Evolutionary conservation across 192 early-diverging fungal genomes (phyloP).

Genomic region (Lobosporangium transversale): DNA sequence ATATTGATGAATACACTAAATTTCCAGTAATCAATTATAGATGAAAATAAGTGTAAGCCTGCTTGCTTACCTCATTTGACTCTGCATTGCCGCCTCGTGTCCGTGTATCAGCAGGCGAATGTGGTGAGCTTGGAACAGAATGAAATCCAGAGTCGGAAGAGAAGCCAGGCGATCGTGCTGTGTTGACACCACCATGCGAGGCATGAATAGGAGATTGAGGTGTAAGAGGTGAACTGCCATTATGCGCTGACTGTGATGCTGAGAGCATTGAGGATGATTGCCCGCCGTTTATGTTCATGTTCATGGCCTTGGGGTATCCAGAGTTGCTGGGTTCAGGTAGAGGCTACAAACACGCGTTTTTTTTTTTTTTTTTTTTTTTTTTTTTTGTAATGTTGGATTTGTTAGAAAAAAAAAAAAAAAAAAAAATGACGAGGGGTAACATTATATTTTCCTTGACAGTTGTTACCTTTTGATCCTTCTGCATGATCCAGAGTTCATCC

Average conservation of each 20-base stretch:
- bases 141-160: slow-evolving; percentile 49
- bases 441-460: neutral
- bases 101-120: slow-evolving; percentile 42
- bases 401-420: neutral
- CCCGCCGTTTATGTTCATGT: slow-evolving; percentile 21
- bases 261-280: slow-evolving; percentile 21
- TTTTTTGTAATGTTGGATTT: too few relatives aligned
- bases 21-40: neutral
- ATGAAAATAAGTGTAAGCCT: neutral
- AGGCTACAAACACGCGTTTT: slow-evolving; percentile 10
- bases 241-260: slow-evolving; percentile 21
- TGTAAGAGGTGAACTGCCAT: neutral
- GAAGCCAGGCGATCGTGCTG: slow-evolving; percentile 24
- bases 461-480: slow-evolving; percentile 49
- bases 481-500: slow-evolving; percentile 51
- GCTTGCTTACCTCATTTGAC: slow-evolving; percentile 24
- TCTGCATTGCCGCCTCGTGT: slow-evolving; percentile 22
- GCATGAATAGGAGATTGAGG: slow-evolving; percentile 45
- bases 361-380: too few relatives aligned
- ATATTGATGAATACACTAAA: too few relatives aligned
- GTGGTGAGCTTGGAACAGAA: slow-evolving; percentile 46
- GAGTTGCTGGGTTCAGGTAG: slow-evolving; percentile 42
- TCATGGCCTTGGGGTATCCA: slow-evolving; percentile 33
- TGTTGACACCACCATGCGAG: slow-evolving; percentile 6
- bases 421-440: too few relatives aligned